Evolutionary conservation across 192 early-diverging fungal species (phyloP).

Genomic region (Backusella tarrabulga): DNA sequence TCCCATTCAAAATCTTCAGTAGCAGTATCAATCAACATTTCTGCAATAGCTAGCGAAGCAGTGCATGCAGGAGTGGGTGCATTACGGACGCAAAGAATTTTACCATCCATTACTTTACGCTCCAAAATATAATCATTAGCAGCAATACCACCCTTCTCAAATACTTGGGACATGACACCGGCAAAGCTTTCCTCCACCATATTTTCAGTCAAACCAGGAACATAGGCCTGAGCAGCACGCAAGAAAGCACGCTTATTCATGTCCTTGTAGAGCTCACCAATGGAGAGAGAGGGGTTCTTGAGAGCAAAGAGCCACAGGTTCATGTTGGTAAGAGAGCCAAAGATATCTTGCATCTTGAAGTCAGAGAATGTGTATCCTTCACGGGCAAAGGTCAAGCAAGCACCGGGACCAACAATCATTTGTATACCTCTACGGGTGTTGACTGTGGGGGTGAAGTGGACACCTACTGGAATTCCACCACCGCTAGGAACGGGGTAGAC

Average conservation of each 20-base stretch:
- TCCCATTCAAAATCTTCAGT: constrained; percentile 34
- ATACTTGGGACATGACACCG: constrained; percentile 37
- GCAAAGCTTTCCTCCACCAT: constrained; percentile 40
- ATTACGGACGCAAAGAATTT: constrained; percentile 32
- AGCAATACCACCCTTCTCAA: constrained; percentile 31
- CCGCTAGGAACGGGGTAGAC: constrained; percentile 38
- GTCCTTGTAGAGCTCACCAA: constrained; percentile 36
- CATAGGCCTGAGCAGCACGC: constrained; percentile 26
- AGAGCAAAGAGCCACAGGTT: constrained; percentile 31
- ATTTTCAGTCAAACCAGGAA: constrained; percentile 29
- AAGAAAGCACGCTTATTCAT: constrained; percentile 35
- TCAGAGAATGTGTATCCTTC: constrained; percentile 35
- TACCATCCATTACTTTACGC: constrained; percentile 35
- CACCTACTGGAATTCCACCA: constrained; percentile 37
- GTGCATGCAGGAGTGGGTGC: constrained; percentile 39
- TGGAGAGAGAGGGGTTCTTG: constrained; percentile 29
- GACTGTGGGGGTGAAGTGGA: constrained; percentile 35
- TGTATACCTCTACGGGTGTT: constrained; percentile 30
- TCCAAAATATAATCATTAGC: constrained; percentile 36
- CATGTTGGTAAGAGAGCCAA: constrained; percentile 23
- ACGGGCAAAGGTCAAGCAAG: constrained; percentile 35
- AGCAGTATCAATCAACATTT: constrained; percentile 32
- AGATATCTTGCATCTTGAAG: constrained; percentile 19
- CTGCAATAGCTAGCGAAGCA: constrained; percentile 35
- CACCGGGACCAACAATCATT: constrained; percentile 37